Conservation (phyloP, 2,329 filamentous ascomycete genomes). For the Ilyonectria robusta region DNA sequence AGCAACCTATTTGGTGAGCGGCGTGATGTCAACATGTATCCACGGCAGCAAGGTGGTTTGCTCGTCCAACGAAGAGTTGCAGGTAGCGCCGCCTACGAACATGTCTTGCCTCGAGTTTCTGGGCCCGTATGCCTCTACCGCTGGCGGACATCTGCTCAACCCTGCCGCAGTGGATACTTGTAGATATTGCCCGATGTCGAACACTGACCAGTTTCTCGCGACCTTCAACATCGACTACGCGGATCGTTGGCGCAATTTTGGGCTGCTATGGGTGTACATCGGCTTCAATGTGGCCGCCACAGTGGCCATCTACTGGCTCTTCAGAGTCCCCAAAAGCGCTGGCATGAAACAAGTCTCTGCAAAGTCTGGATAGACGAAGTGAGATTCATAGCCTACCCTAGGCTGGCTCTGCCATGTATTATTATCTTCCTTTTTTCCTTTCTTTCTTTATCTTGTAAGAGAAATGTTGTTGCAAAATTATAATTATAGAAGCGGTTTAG, state of each 20-base stretch:
- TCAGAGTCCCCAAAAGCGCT: slow-evolving; percentile 3
- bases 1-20: slow-evolving; percentile 79
- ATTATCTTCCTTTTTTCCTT: too few relatives aligned
- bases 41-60: slow-evolving; percentile 72
- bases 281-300: slow-evolving; percentile 11
- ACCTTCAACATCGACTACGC: slow-evolving; percentile 15
- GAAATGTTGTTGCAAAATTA: too few relatives aligned
- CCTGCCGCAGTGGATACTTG: slow-evolving; percentile 11
- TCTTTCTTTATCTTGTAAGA: too few relatives aligned
- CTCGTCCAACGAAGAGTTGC: slow-evolving; percentile 72
- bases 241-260: slow-evolving; percentile 27
- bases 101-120: slow-evolving; percentile 70
- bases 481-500: too few relatives aligned
- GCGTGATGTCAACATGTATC: slow-evolving; percentile 73
- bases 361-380: too few relatives aligned
- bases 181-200: slow-evolving; percentile 18
- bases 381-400: too few relatives aligned
- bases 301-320: slow-evolving; percentile 4
- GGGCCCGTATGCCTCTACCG: slow-evolving; percentile 55
- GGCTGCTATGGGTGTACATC: slow-evolving; percentile 25
- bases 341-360: not conserved
- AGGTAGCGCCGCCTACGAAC: slow-evolving; percentile 69
- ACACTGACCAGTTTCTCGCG: slow-evolving; percentile 8
- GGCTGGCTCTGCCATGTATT: too few relatives aligned
- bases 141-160: slow-evolving; percentile 60